Base-by-base conservation (phyloP, 768 basidiomycete species). In the Mrakia blollopis region DNA sequence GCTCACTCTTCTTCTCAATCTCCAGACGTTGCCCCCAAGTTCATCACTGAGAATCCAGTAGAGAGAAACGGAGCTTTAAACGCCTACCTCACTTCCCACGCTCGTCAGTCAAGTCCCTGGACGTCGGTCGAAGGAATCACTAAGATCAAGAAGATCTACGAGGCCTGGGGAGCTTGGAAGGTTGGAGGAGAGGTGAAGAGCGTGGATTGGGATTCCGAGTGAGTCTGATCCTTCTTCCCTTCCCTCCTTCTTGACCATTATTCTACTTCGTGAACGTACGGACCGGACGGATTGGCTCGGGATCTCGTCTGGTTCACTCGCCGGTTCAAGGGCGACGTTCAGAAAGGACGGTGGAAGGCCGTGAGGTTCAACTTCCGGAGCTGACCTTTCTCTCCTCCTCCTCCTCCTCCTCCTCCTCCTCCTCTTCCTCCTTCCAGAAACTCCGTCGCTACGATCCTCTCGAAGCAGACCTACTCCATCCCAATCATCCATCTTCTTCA, bases 401-500 rank as follows among this genome's bases (percentile, higher is more conserved):
- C n/a, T 4, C 9, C 35, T 30, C 7, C 63, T 63, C 62, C 30
- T 16, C 28, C 62, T 35, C 61, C n/a, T 4, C 9, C 35, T 30
- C 7, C 30, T n/a, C 23, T 21, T 4, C 65, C 16, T 18, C 25
- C 35, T 21, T 23, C 18, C 65, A 68, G 65, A 0, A 68, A 35
- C 65, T 37, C 35, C 23, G 25, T 44, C 5, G 65, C 65, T 18
- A 68, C 37, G 21, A 68, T 68, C 25, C 37, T 25, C 21, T 68
- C 65, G 5, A 68, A 68, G 65, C 65, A 68, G 39, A 68, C 65
- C 35, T 68, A 68, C 37, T 39, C 65, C 35, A 68, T 68, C 65
- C 65, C 65, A 35, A 18, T 68, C 37, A 37, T 68, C 37, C 65
- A 68, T 23, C 65, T 68, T 10, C 65, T 68, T 18, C 35, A 41